Evolutionary conservation across 2,329 filamentous ascomycete species (phyloP).

Genomic region (Fusarium concolor): DNA sequence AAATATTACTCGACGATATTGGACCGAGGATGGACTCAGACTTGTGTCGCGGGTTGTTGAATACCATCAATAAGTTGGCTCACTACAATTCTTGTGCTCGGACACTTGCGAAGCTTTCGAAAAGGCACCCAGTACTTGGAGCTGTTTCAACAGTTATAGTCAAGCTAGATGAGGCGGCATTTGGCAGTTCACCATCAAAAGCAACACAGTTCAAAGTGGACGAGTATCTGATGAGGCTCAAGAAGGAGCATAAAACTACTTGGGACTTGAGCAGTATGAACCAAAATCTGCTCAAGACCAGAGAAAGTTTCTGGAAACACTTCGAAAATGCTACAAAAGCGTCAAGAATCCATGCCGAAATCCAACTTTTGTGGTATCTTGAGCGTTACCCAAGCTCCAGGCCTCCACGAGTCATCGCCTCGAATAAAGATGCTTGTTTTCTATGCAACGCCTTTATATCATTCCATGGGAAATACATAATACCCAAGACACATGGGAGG

Average conservation of each 20-base stretch:
- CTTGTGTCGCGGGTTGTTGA: conserved; percentile 7
- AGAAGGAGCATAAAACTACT: neutral
- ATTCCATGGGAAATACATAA: conserved; percentile 7
- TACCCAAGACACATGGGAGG: conserved; percentile 30
- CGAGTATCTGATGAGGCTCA: neutral
- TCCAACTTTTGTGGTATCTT: conserved; percentile 39
- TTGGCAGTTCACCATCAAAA: no score
- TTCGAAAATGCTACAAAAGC: neutral
- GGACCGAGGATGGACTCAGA: neutral
- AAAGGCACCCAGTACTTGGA: neutral
- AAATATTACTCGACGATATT: conserved; percentile 7
- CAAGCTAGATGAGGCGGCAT: neutral
- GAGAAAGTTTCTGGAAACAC: neutral
- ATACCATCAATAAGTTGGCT: conserved; percentile 32
- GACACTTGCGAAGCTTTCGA: conserved; percentile 16
- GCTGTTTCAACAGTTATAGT: neutral
- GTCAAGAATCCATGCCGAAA: conserved; percentile 38
- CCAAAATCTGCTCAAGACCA: neutral
- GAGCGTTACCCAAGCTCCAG: conserved; percentile 1
- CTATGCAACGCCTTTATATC: conserved; percentile 38
- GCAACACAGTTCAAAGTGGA: neutral
- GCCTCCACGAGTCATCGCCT: conserved; percentile 35
- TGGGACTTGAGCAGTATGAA: conserved; percentile 1
- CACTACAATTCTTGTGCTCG: conserved; percentile 26
- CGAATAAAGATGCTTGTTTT: conserved; percentile 38